Base-by-base conservation (phyloP, 2,329 filamentous ascomycete species). In the Colletotrichum simmondsii region DNA sequence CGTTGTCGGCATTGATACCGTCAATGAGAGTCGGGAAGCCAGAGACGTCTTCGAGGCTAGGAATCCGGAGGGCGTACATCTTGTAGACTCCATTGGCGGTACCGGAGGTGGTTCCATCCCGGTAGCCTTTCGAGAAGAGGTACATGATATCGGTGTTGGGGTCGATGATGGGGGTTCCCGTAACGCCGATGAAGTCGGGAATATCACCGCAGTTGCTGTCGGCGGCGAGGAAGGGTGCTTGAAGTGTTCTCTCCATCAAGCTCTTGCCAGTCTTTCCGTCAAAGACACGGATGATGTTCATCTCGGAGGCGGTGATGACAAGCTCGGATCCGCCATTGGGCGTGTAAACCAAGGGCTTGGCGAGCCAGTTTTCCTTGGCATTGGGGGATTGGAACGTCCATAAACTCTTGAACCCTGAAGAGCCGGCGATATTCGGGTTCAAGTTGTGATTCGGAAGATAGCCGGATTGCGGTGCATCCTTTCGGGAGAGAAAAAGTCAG, bases 11-110 rank as follows among this genome's bases (percentile, higher is more conserved):
- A 26, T 79, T 77, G 24, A 79, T 75, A 5, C 85, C 85, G 76
- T 87, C 85, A 26, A 87, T 78, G 24, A 82, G 71, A n/a, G 85
- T 78, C 0, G 86, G 86, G 72, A 84, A 87, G 7, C 80, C 79
- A 11, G 77, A 67, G 26, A 81, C 77, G 60, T 85, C 83, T 30
- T 79, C 75, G 10, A 86, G 75, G 6, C 81, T 81, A 5, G 81
- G 80, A 3, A 85, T 77, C 59, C 83, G 79, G 12, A 85, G 78
- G 37, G 80, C 83, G 72, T 84, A 82, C 57, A 85, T 78, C 65
- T 82, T 82, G 72, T 84, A 84, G 16, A 82, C 77, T 22, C 81
- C 81, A 69, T 84, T 85, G 28, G 78, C 75, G 6, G 78, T 61
- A 30, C 77, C 78, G 5, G 73, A 75, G 22, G 75, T 73, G 16